A percentile compares a stretch with the other conserved stretches of the same genome.
phyloP scores from a whole-genome alignment of 805 yeast species.

The Ogataea saltuana region DNA sequence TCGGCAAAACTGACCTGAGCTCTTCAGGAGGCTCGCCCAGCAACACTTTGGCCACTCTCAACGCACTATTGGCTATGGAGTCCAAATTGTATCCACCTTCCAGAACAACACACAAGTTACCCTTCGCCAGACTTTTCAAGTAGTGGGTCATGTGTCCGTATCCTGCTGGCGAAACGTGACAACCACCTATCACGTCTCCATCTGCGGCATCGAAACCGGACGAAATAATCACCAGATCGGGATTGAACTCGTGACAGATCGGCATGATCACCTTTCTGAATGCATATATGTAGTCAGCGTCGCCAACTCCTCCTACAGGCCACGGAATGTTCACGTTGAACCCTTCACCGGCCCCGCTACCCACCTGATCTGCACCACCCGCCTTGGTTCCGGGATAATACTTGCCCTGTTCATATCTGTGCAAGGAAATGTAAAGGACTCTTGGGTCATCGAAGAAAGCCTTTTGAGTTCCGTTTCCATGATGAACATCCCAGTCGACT shows the following conservation, averaged over 20 bases:
- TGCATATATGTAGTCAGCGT: slow-evolving; percentile 93
- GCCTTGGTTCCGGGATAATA: slow-evolving; percentile 93
- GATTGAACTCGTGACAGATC: slow-evolving; percentile 81
- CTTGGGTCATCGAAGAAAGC: slow-evolving; percentile 87
- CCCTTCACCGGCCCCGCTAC: slow-evolving; percentile 87
- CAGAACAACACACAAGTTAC: slow-evolving; percentile 82
- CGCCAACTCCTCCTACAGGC: slow-evolving; percentile 89
- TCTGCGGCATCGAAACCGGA: slow-evolving; percentile 99
- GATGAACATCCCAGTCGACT: slow-evolving; percentile 98
- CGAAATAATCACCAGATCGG: slow-evolving; percentile 89
- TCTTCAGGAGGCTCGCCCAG: slow-evolving; percentile 95
- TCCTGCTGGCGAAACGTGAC: slow-evolving; percentile 93
- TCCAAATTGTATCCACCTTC: slow-evolving; percentile 98
- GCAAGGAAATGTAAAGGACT: slow-evolving; percentile 87
- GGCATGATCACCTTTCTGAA: slow-evolving; percentile 86
- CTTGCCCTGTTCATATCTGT: slow-evolving; percentile 87
- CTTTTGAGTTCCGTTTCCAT: slow-evolving; percentile 97
- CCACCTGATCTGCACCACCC: slow-evolving; percentile 79
- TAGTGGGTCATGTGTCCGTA: slow-evolving; percentile 95
- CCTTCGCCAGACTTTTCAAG: slow-evolving; percentile 84
- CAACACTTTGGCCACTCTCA: slow-evolving; percentile 87
- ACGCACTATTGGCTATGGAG: slow-evolving; percentile 84
- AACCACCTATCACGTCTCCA: slow-evolving; percentile 95
- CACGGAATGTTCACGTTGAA: slow-evolving; percentile 90
- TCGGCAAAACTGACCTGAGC: slow-evolving; percentile 64